These are phyloP conservation scores for Emericellopsis cladophorae DNA, from an alignment of 2,329 filamentous ascomycete genomes.

Conservation along the genomic window DNA sequence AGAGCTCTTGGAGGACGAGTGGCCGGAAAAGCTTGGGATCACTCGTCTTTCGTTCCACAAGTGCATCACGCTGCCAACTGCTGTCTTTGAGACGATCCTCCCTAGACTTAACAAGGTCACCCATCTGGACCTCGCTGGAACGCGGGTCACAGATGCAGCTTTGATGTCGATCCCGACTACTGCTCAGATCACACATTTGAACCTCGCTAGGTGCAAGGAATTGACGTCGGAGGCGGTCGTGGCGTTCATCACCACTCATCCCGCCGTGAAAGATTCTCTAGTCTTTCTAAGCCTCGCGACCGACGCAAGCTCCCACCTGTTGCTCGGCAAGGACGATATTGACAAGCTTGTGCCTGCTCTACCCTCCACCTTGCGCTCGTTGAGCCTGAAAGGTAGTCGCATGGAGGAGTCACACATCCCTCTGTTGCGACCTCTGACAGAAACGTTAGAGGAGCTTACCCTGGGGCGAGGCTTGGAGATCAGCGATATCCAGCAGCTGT, in stretches of 20 bases:
- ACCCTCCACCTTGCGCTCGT: constrained; percentile 54
- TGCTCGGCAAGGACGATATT: constrained; percentile 55
- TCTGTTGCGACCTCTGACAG: constrained; percentile 50
- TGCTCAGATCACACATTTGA: constrained; percentile 64
- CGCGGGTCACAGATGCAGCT: constrained; percentile 60
- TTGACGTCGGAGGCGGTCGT: constrained; percentile 55
- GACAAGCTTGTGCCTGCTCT: constrained; percentile 52
- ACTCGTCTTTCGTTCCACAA: constrained; percentile 66
- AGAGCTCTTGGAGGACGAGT: constrained; percentile 36
- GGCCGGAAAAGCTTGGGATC: constrained; percentile 44
- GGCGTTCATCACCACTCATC: constrained; percentile 58
- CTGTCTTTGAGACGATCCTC: constrained; percentile 56
- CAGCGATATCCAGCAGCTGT: constrained; percentile 52
- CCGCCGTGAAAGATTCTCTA: constrained; percentile 50
- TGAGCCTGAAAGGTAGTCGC: constrained; percentile 64
- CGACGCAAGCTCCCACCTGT: constrained; percentile 59
- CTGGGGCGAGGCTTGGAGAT: constrained; percentile 56
- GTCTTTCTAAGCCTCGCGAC: constrained; percentile 62
- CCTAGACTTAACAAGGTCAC: constrained; percentile 60
- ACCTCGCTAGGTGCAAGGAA: constrained; percentile 62
- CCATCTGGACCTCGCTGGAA: constrained; percentile 70
- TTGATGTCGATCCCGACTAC: constrained; percentile 58
- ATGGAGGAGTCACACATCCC: constrained; percentile 54
- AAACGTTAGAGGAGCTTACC: constrained; percentile 62
- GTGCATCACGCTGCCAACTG: constrained; percentile 56